Percentiles rank a stretch among this genome's conserved stretches.
Conservation (phyloP, 1,284 basidiomycete genomes). For the Lignosus rhinocerotis region DNA sequence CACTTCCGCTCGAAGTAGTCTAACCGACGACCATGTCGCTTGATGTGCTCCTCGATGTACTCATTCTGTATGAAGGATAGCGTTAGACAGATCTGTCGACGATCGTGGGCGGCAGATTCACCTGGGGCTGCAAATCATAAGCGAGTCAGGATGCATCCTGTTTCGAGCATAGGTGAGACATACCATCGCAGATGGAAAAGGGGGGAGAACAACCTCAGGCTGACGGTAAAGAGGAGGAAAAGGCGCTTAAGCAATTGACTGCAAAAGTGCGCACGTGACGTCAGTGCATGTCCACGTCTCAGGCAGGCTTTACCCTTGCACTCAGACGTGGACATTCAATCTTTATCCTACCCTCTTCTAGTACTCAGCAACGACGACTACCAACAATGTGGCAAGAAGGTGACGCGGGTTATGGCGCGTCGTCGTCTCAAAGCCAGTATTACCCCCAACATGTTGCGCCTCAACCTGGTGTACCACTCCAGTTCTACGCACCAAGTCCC, state of each 20-base stretch:
- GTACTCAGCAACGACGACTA: constrained; percentile 1
- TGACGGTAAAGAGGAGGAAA: constrained; percentile 16
- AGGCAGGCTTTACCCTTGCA: constrained; percentile 10
- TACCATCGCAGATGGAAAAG: constrained; percentile 21
- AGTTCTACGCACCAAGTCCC: constrained; percentile 65
- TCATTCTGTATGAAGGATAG: constrained; percentile 61
- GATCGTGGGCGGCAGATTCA: constrained; percentile 31
- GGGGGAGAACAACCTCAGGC: constrained; percentile 6
- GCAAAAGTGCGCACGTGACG: constrained; percentile 21
- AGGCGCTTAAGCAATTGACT: constrained; percentile 6
- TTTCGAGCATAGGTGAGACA: background rate
- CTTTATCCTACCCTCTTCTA: constrained; percentile 5
- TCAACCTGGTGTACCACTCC: constrained; percentile 59
- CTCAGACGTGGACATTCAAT: constrained; percentile 10
- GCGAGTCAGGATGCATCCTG: background rate
- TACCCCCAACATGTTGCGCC: constrained; percentile 47
- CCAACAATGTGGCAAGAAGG: constrained; percentile 71
- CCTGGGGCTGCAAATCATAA: constrained; percentile 60
- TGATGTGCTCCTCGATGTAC: constrained; percentile 90
- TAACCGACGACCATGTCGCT: constrained; percentile 82
- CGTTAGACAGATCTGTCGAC: background rate
- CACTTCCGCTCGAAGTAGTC: constrained; percentile 86
- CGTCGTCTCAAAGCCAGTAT: constrained; percentile 58
- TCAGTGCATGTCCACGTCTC: constrained; percentile 23
- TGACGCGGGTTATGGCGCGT: constrained; percentile 48